Evolutionary conservation across 768 basidiomycete species (phyloP).

Genomic region (Xerocomellus amylosporus): DNA sequence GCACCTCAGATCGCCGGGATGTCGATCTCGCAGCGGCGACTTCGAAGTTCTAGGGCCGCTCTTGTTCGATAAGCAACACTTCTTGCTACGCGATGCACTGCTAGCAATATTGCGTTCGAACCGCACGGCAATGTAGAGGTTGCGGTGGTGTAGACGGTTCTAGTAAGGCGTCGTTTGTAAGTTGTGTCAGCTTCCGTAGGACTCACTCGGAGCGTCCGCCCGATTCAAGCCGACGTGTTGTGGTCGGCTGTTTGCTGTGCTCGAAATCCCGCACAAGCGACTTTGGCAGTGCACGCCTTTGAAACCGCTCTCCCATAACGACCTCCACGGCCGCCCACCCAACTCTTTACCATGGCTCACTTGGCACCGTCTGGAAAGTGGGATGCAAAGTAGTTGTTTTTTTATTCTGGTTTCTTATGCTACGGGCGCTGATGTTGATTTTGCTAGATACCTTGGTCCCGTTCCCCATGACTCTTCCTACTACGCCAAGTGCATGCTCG

Average conservation of each 20-base stretch:
- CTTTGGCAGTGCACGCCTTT: background rate
- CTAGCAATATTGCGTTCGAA: no score
- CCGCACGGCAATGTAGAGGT: no score
- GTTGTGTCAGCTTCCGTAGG: no score
- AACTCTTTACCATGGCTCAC: constrained; percentile 47
- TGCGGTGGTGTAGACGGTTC: no score
- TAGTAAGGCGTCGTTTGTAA: background rate
- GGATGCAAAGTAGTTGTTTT: constrained; percentile 60
- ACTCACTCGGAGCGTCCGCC: constrained; percentile 1
- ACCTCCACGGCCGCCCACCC: constrained; percentile 21
- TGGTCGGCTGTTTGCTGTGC: constrained; percentile 6
- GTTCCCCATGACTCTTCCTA: constrained; percentile 72
- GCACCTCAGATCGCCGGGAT: no score
- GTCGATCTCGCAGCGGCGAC: background rate
- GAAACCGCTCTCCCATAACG: constrained; percentile 23
- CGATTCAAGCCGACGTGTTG: constrained; percentile 13
- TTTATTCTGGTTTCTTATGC: background rate
- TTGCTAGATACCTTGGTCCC: constrained; percentile 60
- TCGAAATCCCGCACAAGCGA: background rate
- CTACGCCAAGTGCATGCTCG: constrained; percentile 85
- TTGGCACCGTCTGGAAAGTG: constrained; percentile 56
- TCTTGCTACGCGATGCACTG: no score
- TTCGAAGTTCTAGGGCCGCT: no score
- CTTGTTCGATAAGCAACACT: no score
- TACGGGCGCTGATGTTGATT: background rate